A percentile compares a stretch with the other conserved stretches of the same genome.
Conservation (phyloP, 202 grass and related monocot genomes). For the Brachypodium distachyon region DNA sequence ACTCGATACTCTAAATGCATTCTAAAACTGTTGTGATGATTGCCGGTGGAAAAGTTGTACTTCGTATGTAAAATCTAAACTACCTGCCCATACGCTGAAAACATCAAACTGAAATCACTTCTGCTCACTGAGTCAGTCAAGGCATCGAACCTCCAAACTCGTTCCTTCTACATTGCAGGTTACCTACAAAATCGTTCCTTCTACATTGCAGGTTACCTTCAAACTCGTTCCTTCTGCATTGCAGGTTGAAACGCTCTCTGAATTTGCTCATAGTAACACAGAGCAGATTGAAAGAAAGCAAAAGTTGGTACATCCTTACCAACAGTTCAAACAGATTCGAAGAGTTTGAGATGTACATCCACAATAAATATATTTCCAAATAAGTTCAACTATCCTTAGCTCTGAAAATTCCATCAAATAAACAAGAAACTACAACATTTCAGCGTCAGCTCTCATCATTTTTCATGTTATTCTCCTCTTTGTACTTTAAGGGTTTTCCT, state of each 20-base stretch:
- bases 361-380: not conserved
- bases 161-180: no score
- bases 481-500: not conserved
- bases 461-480: not conserved
- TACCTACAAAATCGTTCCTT: no score
- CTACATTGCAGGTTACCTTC: no score
- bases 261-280: not conserved
- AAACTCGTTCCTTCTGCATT: no score
- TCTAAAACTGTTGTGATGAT: no score
- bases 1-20: no score
- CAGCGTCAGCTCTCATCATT: not conserved
- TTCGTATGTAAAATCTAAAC: no score
- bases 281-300: not conserved
- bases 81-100: no score
- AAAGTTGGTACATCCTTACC: not conserved
- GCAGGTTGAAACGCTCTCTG: not conserved
- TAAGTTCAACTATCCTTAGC: not conserved
- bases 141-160: no score
- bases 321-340: not conserved
- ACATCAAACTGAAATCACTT: no score
- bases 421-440: not conserved
- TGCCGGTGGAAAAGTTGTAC: no score
- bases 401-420: not conserved
- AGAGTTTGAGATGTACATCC: not conserved
- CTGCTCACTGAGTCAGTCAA: no score